A percentile compares a stretch with the other conserved stretches of the same genome.
Evolutionary conservation across 441 rosid species (phyloP).

Genomic region (Melastoma candidum): DNA sequence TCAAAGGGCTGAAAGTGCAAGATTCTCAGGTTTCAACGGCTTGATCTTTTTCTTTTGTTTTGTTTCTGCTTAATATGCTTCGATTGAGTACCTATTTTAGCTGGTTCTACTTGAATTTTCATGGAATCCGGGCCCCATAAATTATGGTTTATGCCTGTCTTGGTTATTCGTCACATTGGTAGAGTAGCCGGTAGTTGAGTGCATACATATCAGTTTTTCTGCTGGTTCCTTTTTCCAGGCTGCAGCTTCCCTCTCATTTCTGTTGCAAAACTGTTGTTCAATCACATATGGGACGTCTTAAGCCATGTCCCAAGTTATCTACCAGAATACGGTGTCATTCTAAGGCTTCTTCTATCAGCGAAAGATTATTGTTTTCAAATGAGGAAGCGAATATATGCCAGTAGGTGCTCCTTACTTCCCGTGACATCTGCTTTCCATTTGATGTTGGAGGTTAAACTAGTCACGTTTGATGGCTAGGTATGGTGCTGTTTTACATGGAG

Average conservation of each 20-base stretch:
- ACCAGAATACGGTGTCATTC: constrained; percentile 74
- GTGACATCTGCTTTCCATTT: constrained; percentile 7
- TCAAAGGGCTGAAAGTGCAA: constrained; percentile 68
- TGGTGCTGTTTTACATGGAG: constrained; percentile 61
- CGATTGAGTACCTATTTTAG: no score
- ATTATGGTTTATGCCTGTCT: no score
- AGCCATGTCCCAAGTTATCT: constrained; percentile 77
- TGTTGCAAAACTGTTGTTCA: constrained; percentile 58
- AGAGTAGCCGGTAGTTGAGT: no score
- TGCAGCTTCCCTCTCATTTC: constrained; percentile 48
- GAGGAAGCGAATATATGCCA: constrained; percentile 56
- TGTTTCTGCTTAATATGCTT: no score
- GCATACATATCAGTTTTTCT: background rate
- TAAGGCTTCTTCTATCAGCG: constrained; percentile 62
- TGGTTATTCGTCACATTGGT: no score
- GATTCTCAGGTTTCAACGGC: constrained; percentile 43
- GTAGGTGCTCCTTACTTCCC: constrained; percentile 37
- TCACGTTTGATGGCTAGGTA: constrained; percentile 34
- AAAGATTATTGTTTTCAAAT: constrained; percentile 73
- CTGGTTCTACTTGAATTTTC: no score
- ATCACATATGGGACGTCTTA: constrained; percentile 63
- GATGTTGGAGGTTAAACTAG: constrained; percentile 1
- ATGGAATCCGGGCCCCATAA: no score
- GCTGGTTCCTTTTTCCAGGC: constrained; percentile 33
- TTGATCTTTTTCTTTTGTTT: background rate